Evolutionary conservation across 2,329 filamentous ascomycete genomes (phyloP).

Genomic region (Fusarium sp.): DNA sequence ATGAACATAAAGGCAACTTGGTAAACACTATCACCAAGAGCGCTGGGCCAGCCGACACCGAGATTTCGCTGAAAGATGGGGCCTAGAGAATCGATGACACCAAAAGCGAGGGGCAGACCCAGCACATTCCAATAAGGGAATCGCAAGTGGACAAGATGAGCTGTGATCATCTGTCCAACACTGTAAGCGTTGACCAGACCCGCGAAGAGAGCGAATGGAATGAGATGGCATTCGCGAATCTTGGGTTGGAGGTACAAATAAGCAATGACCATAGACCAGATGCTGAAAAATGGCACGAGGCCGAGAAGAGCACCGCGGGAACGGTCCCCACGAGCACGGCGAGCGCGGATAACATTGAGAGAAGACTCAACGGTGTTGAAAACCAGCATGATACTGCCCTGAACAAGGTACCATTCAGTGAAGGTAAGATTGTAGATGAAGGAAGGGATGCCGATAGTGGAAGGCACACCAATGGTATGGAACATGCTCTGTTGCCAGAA

Average conservation of each 20-base stretch:
- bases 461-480: conserved; percentile 74
- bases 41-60: conserved; percentile 80
- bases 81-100: conserved; percentile 83
- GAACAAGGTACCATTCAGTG: conserved; percentile 92
- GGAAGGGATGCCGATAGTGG: conserved; percentile 73
- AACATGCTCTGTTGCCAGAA: conserved; percentile 94
- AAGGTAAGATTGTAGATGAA: conserved; percentile 82
- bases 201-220: conserved; percentile 90
- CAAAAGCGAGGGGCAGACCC: conserved; percentile 79
- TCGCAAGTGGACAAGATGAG: conserved; percentile 85
- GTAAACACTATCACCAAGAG: conserved; percentile 80
- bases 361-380: conserved; percentile 86
- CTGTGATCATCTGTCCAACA: conserved; percentile 95
- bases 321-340: conserved; percentile 77
- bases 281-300: conserved; percentile 80
- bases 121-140: conserved; percentile 95
- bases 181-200: conserved; percentile 94
- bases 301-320: conserved; percentile 82
- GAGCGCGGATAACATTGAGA: conserved; percentile 84
- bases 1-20: conserved; percentile 92
- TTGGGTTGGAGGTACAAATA: conserved; percentile 88
- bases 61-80: conserved; percentile 70
- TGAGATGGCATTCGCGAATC: conserved; percentile 83
- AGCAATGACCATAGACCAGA: conserved; percentile 79
- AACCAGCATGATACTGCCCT: conserved; percentile 82